Percentiles rank a stretch among this genome's conserved stretches.
These are phyloP conservation scores for Clarireedia hainanense DNA, from an alignment of 2,329 filamentous ascomycete species.

Conservation along the genomic window DNA sequence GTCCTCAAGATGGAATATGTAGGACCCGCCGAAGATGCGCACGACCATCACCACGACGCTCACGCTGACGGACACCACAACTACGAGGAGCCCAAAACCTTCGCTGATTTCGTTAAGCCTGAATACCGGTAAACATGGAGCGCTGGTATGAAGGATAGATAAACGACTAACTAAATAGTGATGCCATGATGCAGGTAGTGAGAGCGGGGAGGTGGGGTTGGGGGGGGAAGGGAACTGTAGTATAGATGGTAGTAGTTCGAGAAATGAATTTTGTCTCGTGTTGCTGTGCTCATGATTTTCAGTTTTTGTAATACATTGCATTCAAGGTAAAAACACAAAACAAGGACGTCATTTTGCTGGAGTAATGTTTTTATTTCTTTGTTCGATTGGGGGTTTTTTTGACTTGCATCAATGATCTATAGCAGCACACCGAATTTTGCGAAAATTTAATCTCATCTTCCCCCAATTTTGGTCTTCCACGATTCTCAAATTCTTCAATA, in stretches of 20 bases:
- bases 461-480: neutral
- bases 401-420: constrained; percentile 2
- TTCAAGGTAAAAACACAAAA: too few species aligned
- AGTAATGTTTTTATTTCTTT: neutral
- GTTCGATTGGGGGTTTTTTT: neutral
- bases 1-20: constrained; percentile 98
- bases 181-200: neutral
- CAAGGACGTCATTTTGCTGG: too few species aligned
- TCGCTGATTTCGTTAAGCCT: constrained; percentile 91
- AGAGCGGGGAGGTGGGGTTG: neutral
- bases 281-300: neutral
- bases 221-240: neutral
- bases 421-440: neutral
- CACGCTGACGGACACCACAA: constrained; percentile 43
- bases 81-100: constrained; percentile 86
- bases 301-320: too few species aligned
- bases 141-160: neutral
- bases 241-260: neutral
- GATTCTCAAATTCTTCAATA: neutral
- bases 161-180: too few species aligned
- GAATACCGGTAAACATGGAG: constrained; percentile 66
- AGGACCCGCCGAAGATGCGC: constrained; percentile 62
- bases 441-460: neutral
- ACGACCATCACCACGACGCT: constrained; percentile 46
- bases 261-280: neutral